Percentiles rank a stretch among this genome's conserved stretches.
These are phyloP conservation scores for Kazachstania psychrophila DNA, from an alignment of 805 yeast genomes.

Conservation along the genomic window DNA sequence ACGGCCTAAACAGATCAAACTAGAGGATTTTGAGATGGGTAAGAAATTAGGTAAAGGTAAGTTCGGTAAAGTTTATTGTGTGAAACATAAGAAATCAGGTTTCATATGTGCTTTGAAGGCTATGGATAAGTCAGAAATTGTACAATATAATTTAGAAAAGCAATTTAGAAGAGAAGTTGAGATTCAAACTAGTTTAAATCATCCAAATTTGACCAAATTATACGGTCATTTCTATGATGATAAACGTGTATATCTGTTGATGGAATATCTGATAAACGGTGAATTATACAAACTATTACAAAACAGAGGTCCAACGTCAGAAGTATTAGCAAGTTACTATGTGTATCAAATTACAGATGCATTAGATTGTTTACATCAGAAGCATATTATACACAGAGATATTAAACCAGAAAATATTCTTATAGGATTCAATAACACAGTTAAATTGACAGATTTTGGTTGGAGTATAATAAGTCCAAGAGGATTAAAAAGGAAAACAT, in stretches of 20 bases:
- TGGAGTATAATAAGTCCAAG: slow-evolving; percentile 75
- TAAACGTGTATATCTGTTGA: slow-evolving; percentile 66
- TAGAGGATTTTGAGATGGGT: slow-evolving; percentile 74
- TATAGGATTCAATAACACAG: slow-evolving; percentile 61
- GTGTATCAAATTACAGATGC: slow-evolving; percentile 79
- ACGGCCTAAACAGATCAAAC: slow-evolving; percentile 9
- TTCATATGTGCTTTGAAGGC: slow-evolving; percentile 84
- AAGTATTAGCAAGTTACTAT: slow-evolving; percentile 66
- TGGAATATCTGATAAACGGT: slow-evolving; percentile 81
- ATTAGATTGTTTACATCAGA: slow-evolving; percentile 64
- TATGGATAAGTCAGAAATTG: slow-evolving; percentile 76
- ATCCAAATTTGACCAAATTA: slow-evolving; percentile 69
- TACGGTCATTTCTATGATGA: slow-evolving; percentile 81
- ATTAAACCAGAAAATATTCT: slow-evolving; percentile 90
- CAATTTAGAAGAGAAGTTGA: slow-evolving; percentile 89
- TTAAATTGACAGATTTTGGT: slow-evolving; percentile 90
- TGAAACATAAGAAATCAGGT: slow-evolving; percentile 62
- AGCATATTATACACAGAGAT: slow-evolving; percentile 82
- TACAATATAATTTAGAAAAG: slow-evolving; percentile 65
- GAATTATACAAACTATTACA: slow-evolving; percentile 73
- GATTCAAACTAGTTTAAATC: slow-evolving; percentile 71
- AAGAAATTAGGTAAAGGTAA: slow-evolving; percentile 85
- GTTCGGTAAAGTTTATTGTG: slow-evolving; percentile 88
- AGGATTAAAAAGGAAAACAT: slow-evolving; percentile 54
- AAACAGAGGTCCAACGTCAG: slow-evolving; percentile 58